These are phyloP conservation scores for Cercospora beticola DNA, from an alignment of 2,329 filamentous ascomycete genomes.

Conservation along the genomic window DNA sequence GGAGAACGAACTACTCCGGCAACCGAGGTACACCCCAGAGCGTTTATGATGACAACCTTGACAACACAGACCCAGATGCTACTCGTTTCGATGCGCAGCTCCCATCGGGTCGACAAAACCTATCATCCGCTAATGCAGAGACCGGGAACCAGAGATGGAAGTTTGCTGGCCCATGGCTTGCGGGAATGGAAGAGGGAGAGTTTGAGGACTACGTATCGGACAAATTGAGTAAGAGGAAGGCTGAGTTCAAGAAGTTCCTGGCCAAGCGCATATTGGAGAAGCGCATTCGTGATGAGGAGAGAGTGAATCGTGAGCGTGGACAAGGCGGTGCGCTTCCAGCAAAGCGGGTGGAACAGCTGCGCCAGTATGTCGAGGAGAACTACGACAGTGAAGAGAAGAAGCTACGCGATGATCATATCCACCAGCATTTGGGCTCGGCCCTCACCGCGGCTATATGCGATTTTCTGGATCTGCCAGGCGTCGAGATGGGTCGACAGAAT, in stretches of 20 bases:
- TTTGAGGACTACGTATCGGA: conserved; percentile 52
- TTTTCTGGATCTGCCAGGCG: conserved; percentile 53
- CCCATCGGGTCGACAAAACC: background rate
- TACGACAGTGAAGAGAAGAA: conserved; percentile 35
- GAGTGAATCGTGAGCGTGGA: conserved; percentile 22
- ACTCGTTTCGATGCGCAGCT: background rate
- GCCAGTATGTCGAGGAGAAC: conserved; percentile 29
- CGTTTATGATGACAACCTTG: conserved; percentile 45
- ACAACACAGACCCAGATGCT: conserved; percentile 44
- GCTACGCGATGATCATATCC: conserved; percentile 50
- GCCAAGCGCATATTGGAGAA: conserved; percentile 27
- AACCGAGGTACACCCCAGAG: conserved; percentile 25
- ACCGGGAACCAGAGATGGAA: conserved; percentile 52
- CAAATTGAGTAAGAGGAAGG: conserved; percentile 40
- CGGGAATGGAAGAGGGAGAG: conserved; percentile 55
- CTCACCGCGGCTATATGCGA: conserved; percentile 55
- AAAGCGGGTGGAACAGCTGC: conserved; percentile 18
- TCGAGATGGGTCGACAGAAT: conserved; percentile 10
- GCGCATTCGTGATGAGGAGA: conserved; percentile 26
- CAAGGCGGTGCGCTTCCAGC: conserved; percentile 14
- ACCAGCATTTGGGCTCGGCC: conserved; percentile 48
- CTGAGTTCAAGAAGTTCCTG: conserved; percentile 37
- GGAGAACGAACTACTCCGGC: conserved; percentile 24
- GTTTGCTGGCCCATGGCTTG: conserved; percentile 59
- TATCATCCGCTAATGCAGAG: background rate